A percentile compares a stretch with the other conserved stretches of the same genome.
Evolutionary conservation across 257 asterid genomes (phyloP).

Genomic region (Rehmannia glutinosa): DNA sequence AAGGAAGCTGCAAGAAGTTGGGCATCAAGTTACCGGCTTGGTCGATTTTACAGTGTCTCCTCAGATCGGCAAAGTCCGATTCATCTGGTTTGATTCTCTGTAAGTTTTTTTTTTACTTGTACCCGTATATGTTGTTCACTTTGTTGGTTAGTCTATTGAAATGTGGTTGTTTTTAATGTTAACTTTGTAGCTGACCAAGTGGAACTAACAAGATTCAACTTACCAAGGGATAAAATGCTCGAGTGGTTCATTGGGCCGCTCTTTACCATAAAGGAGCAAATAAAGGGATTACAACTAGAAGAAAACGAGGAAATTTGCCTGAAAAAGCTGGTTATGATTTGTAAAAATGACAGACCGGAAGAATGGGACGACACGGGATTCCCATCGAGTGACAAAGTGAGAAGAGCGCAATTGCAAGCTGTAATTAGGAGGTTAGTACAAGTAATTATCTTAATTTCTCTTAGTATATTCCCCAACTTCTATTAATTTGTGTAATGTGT

Average conservation of each 20-base stretch:
- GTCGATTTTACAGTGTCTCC: conserved; percentile 73
- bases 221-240: conserved; percentile 65
- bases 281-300: conserved; percentile 47
- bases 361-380: conserved; percentile 73
- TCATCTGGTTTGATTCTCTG: conserved; percentile 65
- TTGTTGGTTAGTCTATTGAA: background rate
- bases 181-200: conserved; percentile 51
- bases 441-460: background rate
- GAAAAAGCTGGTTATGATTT: conserved; percentile 48
- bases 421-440: conserved; percentile 63
- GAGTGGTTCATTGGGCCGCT: conserved; percentile 86
- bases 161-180: conserved; percentile 1
- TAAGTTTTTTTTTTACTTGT: conserved; percentile 32
- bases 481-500: background rate
- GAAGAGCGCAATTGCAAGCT: conserved; percentile 85
- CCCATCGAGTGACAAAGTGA: conserved; percentile 62
- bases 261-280: conserved; percentile 80
- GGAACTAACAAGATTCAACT: conserved; percentile 60
- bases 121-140: background rate
- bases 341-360: conserved; percentile 62
- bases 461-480: background rate
- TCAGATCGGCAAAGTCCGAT: conserved; percentile 57
- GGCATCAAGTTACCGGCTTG: conserved; percentile 81
- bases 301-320: conserved; percentile 62
- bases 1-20: conserved; percentile 71